Base-by-base conservation (phyloP, 2,329 filamentous ascomycete genomes). In the Colletotrichum trifolii region DNA sequence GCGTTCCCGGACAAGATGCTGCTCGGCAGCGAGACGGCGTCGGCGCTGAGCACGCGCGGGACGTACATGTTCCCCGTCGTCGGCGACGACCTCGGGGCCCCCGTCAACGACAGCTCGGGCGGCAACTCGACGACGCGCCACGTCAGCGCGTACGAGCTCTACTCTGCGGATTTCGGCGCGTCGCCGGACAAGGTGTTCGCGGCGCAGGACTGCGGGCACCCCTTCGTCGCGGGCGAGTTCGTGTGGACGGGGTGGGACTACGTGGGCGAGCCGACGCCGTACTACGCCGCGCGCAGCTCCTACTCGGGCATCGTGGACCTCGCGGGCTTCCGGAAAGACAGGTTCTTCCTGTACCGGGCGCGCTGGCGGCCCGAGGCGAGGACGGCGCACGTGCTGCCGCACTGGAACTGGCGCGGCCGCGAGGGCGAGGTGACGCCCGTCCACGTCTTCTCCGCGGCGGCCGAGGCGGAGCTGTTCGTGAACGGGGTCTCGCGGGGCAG, bases 251-350 rank as follows among this genome's bases (percentile, higher is more conserved):
- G 83, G 1, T 84, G 73, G 67, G 82, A 84, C 62, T 84, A 85
- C 68, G 68, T 85, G 9, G 82, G 82, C 25, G 82, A 85, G 70
- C 82, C 82, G 2, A 83, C 80, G 8, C 82, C 83, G 0, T 86
- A 82, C 69, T 74, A 82, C 67, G 57, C 71, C 1, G 74, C 82
- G 5, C 80, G 83, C 10, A 84, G 81, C 70, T 83, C 81, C 2
- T 87, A 87, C 70, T 87, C 82, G 49, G 85, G 85, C 9, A 85
- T 87, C 62, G 78, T 87, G 36, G 85, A 87, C 59, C 74, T 87
- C 7, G 85, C 85, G 0, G 85, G 85, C 0, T 87, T 87, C 73
- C 78, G 77, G 60, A 87, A 87, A 72, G 84, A 87, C 63, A 76
- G 85, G 1, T 87, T 82, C 71, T 86, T 79, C 67, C 69, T 87